These are phyloP conservation scores for Brasenia schreberi DNA, from an alignment of 164 flowering plant genomes.

Conservation along the genomic window DNA sequence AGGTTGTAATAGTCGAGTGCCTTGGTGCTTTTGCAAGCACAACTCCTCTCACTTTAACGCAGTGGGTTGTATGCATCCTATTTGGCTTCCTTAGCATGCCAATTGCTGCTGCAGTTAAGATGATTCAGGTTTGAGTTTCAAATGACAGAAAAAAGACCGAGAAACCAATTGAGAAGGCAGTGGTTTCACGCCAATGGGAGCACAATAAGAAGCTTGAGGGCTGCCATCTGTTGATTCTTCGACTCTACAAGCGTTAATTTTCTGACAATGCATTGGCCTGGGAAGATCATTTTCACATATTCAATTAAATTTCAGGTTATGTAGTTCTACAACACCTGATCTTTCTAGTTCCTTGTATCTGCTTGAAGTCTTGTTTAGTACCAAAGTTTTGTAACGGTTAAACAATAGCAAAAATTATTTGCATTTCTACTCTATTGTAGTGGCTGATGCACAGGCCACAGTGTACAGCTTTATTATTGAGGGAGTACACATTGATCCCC, in stretches of 20 bases:
- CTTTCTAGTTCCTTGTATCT: not conserved
- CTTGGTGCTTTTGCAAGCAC: slow-evolving; percentile 86
- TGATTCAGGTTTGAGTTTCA: slow-evolving; percentile 41
- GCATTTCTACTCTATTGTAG: no score
- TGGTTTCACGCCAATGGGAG: not conserved
- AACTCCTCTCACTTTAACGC: slow-evolving; percentile 48
- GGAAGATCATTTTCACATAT: not conserved
- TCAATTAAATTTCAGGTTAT: not conserved
- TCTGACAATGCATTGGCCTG: not conserved
- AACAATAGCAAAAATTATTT: no score
- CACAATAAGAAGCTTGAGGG: not conserved
- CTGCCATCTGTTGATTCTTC: not conserved
- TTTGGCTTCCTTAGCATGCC: slow-evolving; percentile 92
- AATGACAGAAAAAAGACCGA: not conserved
- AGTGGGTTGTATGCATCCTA: slow-evolving; percentile 59
- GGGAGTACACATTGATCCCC: no score
- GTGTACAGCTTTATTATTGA: no score
- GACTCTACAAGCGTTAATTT: not conserved
- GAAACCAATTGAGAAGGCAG: not conserved
- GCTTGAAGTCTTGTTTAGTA: not conserved
- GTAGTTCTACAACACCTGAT: not conserved
- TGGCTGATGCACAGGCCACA: no score
- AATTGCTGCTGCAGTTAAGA: slow-evolving; percentile 71
- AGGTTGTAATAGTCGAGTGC: slow-evolving; percentile 60
- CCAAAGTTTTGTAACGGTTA: not conserved